These are phyloP conservation scores for Hibiscus mutabilis DNA, from an alignment of 345 rosid species.

Conservation along the genomic window DNA sequence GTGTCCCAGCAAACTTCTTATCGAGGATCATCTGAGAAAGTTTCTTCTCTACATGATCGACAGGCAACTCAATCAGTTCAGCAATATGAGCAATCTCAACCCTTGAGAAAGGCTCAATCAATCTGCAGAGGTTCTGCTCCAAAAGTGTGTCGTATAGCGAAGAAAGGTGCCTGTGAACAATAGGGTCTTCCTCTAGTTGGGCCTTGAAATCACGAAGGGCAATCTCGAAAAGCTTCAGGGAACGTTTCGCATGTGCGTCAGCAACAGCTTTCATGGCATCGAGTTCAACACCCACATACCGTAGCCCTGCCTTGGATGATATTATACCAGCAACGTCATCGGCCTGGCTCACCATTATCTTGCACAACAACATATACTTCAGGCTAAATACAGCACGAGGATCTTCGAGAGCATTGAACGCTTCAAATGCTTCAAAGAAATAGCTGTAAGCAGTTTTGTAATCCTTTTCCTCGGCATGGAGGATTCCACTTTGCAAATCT, in stretches of 20 bases:
- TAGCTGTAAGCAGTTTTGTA: conserved; percentile 94
- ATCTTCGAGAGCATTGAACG: conserved; percentile 88
- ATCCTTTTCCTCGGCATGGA: conserved; percentile 96
- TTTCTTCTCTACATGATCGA: conserved; percentile 87
- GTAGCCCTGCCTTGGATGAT: conserved; percentile 89
- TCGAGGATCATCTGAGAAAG: conserved; percentile 94
- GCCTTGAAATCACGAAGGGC: conserved; percentile 72
- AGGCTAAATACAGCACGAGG: conserved; percentile 85
- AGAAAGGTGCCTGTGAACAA: conserved; percentile 92
- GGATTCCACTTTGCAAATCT: conserved; percentile 93
- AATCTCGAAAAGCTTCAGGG: conserved; percentile 74
- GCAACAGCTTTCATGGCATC: conserved; percentile 99
- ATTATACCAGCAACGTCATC: conserved; percentile 92
- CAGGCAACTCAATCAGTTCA: conserved; percentile 60
- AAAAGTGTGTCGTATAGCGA: conserved; percentile 78
- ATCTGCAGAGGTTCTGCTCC: conserved; percentile 84
- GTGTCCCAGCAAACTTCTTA: conserved; percentile 89
- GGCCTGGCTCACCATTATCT: conserved; percentile 94
- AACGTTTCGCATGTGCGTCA: conserved; percentile 85
- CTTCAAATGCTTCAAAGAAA: conserved; percentile 93
- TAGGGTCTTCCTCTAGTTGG: conserved; percentile 91
- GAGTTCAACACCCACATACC: conserved; percentile 70
- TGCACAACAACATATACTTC: conserved; percentile 86
- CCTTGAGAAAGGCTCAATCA: conserved; percentile 92
- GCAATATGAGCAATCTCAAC: conserved; percentile 87